A percentile compares a stretch with the other conserved stretches of the same genome.
phyloP scores from a whole-genome alignment of 2,329 filamentous ascomycete genomes.

The Clarireedia hainanense region DNA sequence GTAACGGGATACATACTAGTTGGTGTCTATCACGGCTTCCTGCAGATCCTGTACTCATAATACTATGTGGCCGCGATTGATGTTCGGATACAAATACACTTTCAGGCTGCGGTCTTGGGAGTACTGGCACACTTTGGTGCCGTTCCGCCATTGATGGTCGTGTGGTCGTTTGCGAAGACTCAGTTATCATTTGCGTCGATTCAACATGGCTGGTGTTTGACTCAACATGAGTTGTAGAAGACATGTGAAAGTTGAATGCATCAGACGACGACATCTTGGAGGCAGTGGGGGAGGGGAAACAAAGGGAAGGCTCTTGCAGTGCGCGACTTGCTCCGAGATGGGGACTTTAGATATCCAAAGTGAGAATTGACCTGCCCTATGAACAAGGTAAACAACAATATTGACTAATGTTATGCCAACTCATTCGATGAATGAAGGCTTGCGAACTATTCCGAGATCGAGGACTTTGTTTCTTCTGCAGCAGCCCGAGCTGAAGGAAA shows the following conservation, averaged over 20 bases:
- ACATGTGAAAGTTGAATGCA: constrained; percentile 6
- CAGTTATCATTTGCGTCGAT: background rate
- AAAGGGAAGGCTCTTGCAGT: background rate
- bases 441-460: background rate
- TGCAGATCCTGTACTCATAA: constrained; percentile 12
- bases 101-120: background rate
- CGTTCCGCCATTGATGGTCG: constrained; percentile 12
- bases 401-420: constrained; percentile 4
- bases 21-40: constrained; percentile 10
- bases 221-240: background rate
- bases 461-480: background rate
- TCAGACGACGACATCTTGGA: background rate
- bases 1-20: constrained; percentile 9
- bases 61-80: constrained; percentile 7
- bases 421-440: background rate
- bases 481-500: background rate
- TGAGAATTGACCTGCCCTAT: background rate
- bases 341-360: background rate
- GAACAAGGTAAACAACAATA: background rate
- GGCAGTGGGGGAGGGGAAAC: background rate
- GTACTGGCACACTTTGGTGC: constrained; percentile 2
- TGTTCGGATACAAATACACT: background rate
- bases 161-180: background rate
- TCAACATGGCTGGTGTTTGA: background rate
- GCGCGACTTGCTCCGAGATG: background rate